A percentile compares a stretch with the other conserved stretches of the same genome.
phyloP scores from a whole-genome alignment of 805 yeast genomes.

The Starmerella vitae region DNA sequence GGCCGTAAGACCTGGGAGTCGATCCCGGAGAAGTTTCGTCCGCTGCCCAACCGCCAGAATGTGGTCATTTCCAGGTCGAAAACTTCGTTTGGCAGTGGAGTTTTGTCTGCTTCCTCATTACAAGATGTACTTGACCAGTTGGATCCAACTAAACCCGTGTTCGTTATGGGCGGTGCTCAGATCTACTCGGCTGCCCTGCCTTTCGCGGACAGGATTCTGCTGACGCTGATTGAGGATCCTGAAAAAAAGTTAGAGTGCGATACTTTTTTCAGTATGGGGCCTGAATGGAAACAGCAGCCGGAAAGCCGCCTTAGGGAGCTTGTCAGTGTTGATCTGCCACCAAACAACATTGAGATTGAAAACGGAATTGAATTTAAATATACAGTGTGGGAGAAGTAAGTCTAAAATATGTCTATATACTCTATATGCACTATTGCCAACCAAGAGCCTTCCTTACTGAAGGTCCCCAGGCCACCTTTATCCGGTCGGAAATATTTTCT shows the following conservation, averaged over 20 bases:
- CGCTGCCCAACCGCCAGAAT: constrained; percentile 62
- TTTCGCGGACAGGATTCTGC: constrained; percentile 40
- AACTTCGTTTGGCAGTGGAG: constrained; percentile 20
- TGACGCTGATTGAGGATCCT: constrained; percentile 50
- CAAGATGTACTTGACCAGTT: constrained; percentile 30
- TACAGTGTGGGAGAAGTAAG: constrained; percentile 41
- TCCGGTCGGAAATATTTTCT: constrained; percentile 52
- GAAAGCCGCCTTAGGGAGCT: constrained; percentile 30
- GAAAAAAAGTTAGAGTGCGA: constrained; percentile 43
- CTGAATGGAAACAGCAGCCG: constrained; percentile 26
- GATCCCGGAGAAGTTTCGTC: constrained; percentile 72
- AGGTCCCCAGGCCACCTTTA: constrained; percentile 53
- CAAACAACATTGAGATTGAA: constrained; percentile 26
- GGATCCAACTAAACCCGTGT: constrained; percentile 38
- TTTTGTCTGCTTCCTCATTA: constrained; percentile 33
- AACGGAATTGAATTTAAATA: constrained; percentile 44
- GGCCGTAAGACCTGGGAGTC: constrained; percentile 95
- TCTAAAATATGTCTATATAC: too few relatives aligned
- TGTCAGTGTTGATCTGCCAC: constrained; percentile 27
- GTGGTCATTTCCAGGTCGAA: constrained; percentile 50
- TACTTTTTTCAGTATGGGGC: constrained; percentile 40
- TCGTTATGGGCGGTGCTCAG: constrained; percentile 88
- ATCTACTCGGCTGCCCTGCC: constrained; percentile 49
- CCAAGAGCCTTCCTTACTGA: constrained; percentile 63
- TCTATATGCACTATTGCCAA: too few relatives aligned